These are phyloP conservation scores for Cenchrus fungigraminus DNA, from an alignment of 176 grass and related monocot species.

Conservation along the genomic window DNA sequence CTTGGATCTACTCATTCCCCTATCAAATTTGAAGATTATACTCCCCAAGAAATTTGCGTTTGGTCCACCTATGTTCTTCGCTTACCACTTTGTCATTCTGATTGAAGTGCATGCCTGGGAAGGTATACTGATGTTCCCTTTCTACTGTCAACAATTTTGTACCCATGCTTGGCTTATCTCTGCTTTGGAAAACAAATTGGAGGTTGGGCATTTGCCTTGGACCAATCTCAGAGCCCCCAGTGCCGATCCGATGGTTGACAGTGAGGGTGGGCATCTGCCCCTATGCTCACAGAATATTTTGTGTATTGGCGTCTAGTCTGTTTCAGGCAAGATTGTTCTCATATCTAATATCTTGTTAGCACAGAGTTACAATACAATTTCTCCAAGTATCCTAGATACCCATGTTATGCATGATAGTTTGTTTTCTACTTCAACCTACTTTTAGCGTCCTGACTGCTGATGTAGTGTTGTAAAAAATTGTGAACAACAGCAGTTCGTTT, in stretches of 20 bases:
- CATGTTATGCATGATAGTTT: not conserved
- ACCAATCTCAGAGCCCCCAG: too few species aligned
- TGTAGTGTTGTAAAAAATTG: not conserved
- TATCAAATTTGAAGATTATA: not conserved
- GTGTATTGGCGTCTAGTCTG: not conserved
- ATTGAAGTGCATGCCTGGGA: not conserved
- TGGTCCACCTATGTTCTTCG: not conserved
- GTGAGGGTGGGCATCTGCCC: not conserved
- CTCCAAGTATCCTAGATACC: not conserved
- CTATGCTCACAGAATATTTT: not conserved
- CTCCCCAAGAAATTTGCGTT: not conserved
- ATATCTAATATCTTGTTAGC: not conserved
- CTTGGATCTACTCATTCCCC: not conserved
- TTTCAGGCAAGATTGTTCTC: not conserved
- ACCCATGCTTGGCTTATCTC: slow-evolving; percentile 12
- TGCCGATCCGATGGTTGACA: not conserved
- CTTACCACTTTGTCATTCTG: not conserved
- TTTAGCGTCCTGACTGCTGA: not conserved
- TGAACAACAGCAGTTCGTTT: not conserved
- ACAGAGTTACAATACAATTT: not conserved
- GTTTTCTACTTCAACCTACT: not conserved
- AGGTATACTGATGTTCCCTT: not conserved
- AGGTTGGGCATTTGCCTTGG: too few species aligned
- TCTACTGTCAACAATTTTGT: not conserved
- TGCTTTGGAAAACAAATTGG: not conserved